Evolutionary conservation across 371 early-diverging fungal species (phyloP).

Genomic region (Syncephalastrum monosporum): DNA sequence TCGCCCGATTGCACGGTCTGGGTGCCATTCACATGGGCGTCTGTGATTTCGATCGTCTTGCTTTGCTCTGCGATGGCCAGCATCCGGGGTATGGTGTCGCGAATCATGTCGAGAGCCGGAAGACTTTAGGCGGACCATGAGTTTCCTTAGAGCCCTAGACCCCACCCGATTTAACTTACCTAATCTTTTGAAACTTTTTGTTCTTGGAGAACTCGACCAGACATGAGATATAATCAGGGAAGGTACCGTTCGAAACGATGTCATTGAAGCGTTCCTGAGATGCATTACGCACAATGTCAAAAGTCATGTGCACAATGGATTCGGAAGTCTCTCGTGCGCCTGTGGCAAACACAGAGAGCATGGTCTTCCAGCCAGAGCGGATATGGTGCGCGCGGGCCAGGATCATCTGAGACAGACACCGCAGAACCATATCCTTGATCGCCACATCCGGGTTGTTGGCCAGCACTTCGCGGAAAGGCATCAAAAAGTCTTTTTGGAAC

Average conservation of each 20-base stretch:
- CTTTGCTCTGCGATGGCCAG: conserved; percentile 40
- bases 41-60: conserved; percentile 39
- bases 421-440: conserved; percentile 92
- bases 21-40: conserved; percentile 24
- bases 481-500: conserved; percentile 93
- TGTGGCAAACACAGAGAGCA: conserved; percentile 77
- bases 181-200: conserved; percentile 52
- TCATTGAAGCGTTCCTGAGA: conserved; percentile 68
- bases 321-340: conserved; percentile 78
- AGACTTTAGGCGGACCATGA: conserved; percentile 27
- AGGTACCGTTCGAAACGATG: conserved; percentile 66
- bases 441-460: conserved; percentile 71
- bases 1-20: conserved; percentile 35
- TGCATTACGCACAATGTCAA: conserved; percentile 65
- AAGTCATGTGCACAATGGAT: conserved; percentile 63
- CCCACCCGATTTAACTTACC: conserved; percentile 14
- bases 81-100: conserved; percentile 50
- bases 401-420: conserved; percentile 88
- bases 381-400: conserved; percentile 75
- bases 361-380: conserved; percentile 90
- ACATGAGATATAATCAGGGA: conserved; percentile 80
- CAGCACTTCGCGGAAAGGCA: conserved; percentile 87
- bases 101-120: conserved; percentile 55
- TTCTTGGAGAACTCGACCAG: conserved; percentile 76
- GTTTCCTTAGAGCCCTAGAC: neutral